These are phyloP conservation scores for Scytalidium sp. DNA, from an alignment of 2,329 filamentous ascomycete species.

Conservation along the genomic window DNA sequence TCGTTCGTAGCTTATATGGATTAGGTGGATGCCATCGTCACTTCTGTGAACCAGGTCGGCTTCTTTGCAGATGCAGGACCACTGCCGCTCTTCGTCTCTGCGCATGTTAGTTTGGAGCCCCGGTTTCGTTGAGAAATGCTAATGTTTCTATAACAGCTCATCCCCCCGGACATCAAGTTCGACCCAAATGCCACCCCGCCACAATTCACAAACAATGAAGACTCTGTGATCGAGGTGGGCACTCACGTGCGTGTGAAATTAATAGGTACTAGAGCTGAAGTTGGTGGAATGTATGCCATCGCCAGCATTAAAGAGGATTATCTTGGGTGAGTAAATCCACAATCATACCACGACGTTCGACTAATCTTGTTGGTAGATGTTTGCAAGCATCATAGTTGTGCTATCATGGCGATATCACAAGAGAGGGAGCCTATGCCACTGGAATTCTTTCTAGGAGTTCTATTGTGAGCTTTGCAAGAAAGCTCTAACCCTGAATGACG, in stretches of 20 bases:
- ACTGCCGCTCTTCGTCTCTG: conserved; percentile 72
- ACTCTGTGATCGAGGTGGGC: conserved; percentile 89
- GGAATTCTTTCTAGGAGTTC: not conserved
- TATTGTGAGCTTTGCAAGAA: not conserved
- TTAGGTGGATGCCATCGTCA: conserved; percentile 91
- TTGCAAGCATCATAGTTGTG: not conserved
- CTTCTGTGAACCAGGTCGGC: conserved; percentile 84
- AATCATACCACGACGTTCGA: not conserved
- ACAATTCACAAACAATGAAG: conserved; percentile 92
- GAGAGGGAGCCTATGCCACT: not conserved
- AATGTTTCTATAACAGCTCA: conserved; percentile 58
- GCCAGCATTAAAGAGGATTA: conserved; percentile 91
- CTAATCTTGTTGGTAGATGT: conserved; percentile 2
- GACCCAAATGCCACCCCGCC: conserved; percentile 96
- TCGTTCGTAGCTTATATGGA: conserved; percentile 15
- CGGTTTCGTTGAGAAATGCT: not conserved
- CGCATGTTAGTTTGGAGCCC: conserved; percentile 19
- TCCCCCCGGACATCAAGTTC: conserved; percentile 88
- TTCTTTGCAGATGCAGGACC: conserved; percentile 87
- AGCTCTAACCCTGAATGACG: not conserved
- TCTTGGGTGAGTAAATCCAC: conserved; percentile 50
- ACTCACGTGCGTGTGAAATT: conserved; percentile 93
- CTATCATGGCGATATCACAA: not conserved
- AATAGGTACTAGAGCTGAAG: conserved; percentile 88
- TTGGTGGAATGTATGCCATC: conserved; percentile 94